Conservation (phyloP, 306 rosid genomes). For the Pyrus bretschneideri region DNA sequence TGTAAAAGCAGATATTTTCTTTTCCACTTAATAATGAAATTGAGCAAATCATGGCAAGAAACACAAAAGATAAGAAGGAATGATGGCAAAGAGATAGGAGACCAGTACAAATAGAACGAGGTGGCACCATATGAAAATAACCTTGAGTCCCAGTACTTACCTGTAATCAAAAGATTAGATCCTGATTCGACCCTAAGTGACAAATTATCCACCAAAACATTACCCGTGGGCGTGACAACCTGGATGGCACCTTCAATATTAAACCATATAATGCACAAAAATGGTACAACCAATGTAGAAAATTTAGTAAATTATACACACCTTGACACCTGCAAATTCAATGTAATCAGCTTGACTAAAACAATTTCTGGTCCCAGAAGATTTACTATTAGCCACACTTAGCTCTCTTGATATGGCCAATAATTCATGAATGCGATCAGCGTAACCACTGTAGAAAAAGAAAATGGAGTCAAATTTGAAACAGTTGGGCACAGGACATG, state of each 20-base stretch:
- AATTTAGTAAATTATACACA: conserved; percentile 18
- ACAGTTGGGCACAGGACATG: conserved; percentile 4
- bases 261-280: conserved; percentile 20
- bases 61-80: background rate
- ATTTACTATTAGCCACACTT: conserved; percentile 44
- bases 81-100: background rate
- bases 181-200: conserved; percentile 80
- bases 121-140: background rate
- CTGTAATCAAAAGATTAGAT: conserved; percentile 94
- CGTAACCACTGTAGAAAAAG: conserved; percentile 71
- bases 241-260: conserved; percentile 31
- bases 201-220: conserved; percentile 89
- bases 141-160: conserved; percentile 31
- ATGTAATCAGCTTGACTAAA: conserved; percentile 87
- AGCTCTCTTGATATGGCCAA: conserved; percentile 79
- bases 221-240: conserved; percentile 95
- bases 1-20: background rate
- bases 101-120: background rate
- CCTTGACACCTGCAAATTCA: conserved; percentile 88
- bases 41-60: background rate
- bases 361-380: conserved; percentile 60
- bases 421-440: conserved; percentile 88
- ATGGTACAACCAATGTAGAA: conserved; percentile 1
- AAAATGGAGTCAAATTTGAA: conserved; percentile 15
- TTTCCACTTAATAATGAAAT: background rate